Evolutionary conservation across 805 yeast species (phyloP), one percentile per base, ranked within the genome.

Genomic region (Candida germanica): DNA sequence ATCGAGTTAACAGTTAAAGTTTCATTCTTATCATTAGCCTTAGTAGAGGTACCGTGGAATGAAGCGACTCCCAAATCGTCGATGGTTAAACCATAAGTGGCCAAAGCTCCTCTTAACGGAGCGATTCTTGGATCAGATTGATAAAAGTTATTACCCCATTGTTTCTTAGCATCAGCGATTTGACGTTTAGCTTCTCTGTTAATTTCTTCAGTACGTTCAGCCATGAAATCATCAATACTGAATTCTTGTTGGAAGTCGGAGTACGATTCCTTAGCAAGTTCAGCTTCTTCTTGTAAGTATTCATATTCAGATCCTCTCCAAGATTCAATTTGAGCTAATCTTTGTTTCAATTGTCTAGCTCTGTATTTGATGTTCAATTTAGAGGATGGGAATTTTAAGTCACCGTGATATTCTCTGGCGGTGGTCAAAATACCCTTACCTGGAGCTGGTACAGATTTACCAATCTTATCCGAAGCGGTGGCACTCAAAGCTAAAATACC

Each of bases 361-460:
- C 99, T 86, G 80, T 93, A 93, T 61, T 83, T 81, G 62, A 93
- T 81, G 64, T 88, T 86, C 69, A 93, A 71, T 67, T 86, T 70
- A 43, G 91, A 83, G 39, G 93, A 70, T 51, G 83, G 79, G 73
- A 77, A 83, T 66, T 83, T 82, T 71, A 82, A 73, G 53, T 73
- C 76, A 51, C 88, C 86, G 51, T 83, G 91, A 58, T 81, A 79
- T 71, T 94, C 98, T 58, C 95, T 83, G 40, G 98, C 98, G 58
- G 96, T 87, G 43, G 98, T 93, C 74, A 93, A 77, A 50, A 93
- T 85, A 83, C 99, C 99, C 73, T 91, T 87, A 64, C 99, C 99
- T 69, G 99, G 99, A 59, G 98, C 98, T 49, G 99, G 99, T 49
- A 93, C 91, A 33, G 98, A 89, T 71, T 97, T 84, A 60, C 98